Conservation (phyloP, 805 yeast genomes). For the Lipomyces starkeyi region DNA sequence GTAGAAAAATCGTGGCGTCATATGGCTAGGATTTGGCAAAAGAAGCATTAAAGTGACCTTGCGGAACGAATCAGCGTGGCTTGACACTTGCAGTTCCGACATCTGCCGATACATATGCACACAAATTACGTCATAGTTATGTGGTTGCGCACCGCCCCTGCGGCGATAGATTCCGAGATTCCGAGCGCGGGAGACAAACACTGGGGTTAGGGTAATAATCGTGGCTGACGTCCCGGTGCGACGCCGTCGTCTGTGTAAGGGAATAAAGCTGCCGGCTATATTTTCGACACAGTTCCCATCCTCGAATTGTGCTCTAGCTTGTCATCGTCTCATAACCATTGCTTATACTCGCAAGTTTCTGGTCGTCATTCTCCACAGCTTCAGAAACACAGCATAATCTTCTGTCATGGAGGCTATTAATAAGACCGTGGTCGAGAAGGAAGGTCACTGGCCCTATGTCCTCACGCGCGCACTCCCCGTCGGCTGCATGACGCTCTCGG, state of each 20-base stretch:
- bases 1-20: too few species aligned
- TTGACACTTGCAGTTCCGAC: too few species aligned
- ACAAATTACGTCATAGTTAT: too few species aligned
- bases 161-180: background rate
- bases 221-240: background rate
- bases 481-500: slow-evolving; percentile 27
- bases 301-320: background rate
- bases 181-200: background rate
- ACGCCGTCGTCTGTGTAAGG: background rate
- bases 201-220: background rate
- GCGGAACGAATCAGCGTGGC: too few species aligned
- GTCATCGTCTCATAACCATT: background rate
- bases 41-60: too few species aligned
- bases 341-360: background rate
- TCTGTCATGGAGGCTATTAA: background rate
- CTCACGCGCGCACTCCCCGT: slow-evolving; percentile 33
- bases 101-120: too few species aligned
- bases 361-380: slow-evolving; percentile 1
- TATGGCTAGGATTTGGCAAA: too few species aligned
- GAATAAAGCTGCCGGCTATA: background rate
- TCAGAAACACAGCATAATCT: background rate
- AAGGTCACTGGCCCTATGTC: slow-evolving; percentile 35
- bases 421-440: background rate
- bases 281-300: background rate
- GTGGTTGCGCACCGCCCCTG: background rate